Evolutionary conservation across 1,284 basidiomycete species (phyloP).

Genomic region (Cutaneotrichosporon sp.): DNA sequence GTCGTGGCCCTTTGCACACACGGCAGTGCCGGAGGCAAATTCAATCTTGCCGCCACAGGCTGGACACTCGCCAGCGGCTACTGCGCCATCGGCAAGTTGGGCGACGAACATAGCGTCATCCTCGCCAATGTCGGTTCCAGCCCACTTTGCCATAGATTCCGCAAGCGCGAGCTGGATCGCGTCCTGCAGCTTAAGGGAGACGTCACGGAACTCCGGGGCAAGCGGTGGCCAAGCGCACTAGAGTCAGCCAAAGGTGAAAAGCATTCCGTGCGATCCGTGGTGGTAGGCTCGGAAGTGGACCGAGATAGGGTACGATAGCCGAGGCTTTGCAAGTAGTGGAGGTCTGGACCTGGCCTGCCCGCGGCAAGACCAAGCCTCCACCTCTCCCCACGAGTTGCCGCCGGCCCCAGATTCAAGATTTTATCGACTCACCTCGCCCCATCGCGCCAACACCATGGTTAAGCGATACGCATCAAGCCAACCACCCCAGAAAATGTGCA

Average conservation of each 20-base stretch:
- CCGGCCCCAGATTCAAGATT: neutral
- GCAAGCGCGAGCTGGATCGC: conserved; percentile 7
- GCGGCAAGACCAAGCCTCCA: conserved; percentile 1
- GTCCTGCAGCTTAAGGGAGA: neutral
- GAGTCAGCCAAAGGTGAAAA: neutral
- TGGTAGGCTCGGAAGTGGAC: neutral
- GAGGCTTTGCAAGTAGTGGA: neutral
- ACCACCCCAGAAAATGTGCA: conserved; percentile 24
- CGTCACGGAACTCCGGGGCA: neutral
- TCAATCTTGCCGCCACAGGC: conserved; percentile 19
- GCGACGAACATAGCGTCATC: conserved; percentile 18
- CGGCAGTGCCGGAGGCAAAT: conserved; percentile 2
- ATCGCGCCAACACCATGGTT: conserved; percentile 25
- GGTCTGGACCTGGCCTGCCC: neutral
- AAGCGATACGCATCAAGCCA: conserved; percentile 26
- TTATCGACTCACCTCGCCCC: conserved; percentile 22
- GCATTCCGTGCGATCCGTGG: neutral
- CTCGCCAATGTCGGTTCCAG: neutral
- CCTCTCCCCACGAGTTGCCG: neutral
- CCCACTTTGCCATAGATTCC: neutral
- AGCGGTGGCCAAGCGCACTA: conserved; percentile 5
- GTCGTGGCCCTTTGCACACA: conserved; percentile 39
- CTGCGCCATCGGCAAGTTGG: conserved; percentile 3
- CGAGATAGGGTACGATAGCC: neutral
- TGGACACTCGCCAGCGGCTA: conserved; percentile 16